Conservation (phyloP, 495 filamentous ascomycete species). For the Xylaria venustula region DNA sequence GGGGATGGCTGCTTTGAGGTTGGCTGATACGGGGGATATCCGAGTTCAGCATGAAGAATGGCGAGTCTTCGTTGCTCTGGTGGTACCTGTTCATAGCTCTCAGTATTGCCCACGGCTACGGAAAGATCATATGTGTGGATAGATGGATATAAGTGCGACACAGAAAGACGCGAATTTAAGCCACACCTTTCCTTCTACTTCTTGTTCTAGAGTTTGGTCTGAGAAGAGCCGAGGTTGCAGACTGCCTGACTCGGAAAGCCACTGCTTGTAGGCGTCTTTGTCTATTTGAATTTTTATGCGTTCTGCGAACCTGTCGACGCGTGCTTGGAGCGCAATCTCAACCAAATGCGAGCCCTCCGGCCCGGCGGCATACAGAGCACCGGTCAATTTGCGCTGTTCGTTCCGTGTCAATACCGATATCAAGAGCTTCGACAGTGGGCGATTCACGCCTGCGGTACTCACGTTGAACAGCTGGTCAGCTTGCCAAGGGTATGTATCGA, state of each 20-base stretch:
- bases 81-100: conserved; percentile 16
- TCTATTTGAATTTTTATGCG: conserved; percentile 35
- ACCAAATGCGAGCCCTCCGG: conserved; percentile 22
- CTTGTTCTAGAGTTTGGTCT: conserved; percentile 20
- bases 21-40: conserved; percentile 21
- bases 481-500: conserved; percentile 32
- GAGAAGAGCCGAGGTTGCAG: conserved; percentile 22
- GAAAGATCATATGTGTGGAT: background rate
- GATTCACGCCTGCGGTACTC: conserved; percentile 12
- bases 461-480: conserved; percentile 34
- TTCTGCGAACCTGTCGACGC: conserved; percentile 45
- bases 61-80: conserved; percentile 26
- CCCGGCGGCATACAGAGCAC: conserved; percentile 4
- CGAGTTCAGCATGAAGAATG: conserved; percentile 25
- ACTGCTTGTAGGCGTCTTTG: conserved; percentile 35
- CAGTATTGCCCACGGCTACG: background rate
- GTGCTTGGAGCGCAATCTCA: conserved; percentile 37
- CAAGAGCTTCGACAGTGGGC: background rate
- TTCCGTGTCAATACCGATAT: background rate
- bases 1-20: conserved; percentile 6
- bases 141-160: background rate
- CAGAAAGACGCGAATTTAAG: background rate
- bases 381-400: conserved; percentile 7
- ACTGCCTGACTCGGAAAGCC: conserved; percentile 17
- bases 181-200: conserved; percentile 21